These are phyloP conservation scores for Gillenia trifoliata DNA, from an alignment of 306 rosid species.

Conservation along the genomic window DNA sequence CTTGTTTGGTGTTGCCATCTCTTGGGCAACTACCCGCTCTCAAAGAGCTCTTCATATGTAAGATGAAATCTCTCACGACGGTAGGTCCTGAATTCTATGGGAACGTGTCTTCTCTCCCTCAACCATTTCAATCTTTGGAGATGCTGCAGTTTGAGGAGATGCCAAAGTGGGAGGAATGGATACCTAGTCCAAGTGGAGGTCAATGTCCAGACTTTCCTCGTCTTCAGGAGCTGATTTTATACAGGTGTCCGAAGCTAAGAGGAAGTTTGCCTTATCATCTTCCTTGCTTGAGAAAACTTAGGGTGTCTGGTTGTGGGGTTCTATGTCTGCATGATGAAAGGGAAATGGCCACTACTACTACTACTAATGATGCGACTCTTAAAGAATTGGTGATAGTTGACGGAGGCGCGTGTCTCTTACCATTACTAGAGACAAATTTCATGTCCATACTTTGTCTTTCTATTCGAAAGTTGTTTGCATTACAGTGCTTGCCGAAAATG, in stretches of 20 bases:
- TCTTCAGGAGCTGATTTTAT: background rate
- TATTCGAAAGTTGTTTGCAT: too few species aligned
- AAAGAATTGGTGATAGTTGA: fast-evolving
- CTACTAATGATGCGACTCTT: background rate
- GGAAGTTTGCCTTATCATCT: background rate
- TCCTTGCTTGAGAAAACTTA: background rate
- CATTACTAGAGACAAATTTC: background rate
- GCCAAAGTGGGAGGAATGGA: slow-evolving; percentile 6
- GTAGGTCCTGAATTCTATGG: slow-evolving; percentile 2
- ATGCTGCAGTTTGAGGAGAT: background rate
- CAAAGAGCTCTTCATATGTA: background rate
- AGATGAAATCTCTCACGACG: background rate
- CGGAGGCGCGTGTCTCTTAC: background rate
- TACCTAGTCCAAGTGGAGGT: background rate
- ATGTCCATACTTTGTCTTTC: fast-evolving
- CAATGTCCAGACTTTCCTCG: background rate
- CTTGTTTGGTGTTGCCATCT: background rate
- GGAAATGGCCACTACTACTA: background rate
- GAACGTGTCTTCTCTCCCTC: background rate
- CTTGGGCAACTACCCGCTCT: slow-evolving; percentile 17
- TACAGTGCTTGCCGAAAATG: background rate
- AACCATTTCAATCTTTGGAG: too few species aligned
- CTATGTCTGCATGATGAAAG: background rate
- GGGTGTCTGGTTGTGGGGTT: fast-evolving
- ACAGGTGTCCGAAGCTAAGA: background rate